Percentiles rank a stretch among this genome's conserved stretches.
These are phyloP conservation scores for Pinus tabuliformis DNA, from an alignment of 75 land plant genomes.

Conservation along the genomic window DNA sequence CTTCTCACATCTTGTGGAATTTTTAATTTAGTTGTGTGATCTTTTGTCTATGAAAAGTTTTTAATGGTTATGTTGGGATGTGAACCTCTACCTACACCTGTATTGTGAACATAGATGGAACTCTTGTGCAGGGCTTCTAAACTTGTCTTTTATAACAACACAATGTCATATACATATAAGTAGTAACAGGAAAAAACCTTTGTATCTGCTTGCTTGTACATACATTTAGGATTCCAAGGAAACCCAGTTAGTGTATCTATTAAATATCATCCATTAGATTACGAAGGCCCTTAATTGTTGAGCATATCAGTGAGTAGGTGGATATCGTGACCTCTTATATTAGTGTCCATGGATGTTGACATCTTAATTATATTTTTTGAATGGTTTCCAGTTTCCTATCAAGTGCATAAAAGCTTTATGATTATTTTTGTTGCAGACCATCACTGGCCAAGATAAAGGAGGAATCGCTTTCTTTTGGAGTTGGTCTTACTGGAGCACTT, in stretches of 20 bases:
- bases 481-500: conserved; percentile 99
- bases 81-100: too few species aligned
- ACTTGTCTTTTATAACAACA: too few species aligned
- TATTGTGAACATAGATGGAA: too few species aligned
- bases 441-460: conserved; percentile 41
- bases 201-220: background rate
- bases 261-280: background rate
- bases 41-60: too few species aligned
- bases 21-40: too few species aligned
- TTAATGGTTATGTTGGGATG: too few species aligned
- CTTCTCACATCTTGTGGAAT: too few species aligned
- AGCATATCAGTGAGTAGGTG: background rate
- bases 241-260: background rate
- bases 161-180: too few species aligned
- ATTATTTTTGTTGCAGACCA: conserved; percentile 34
- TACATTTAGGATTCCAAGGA: background rate
- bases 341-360: background rate
- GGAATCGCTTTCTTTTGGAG: conserved; percentile 81
- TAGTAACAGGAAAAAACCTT: background rate
- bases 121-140: too few species aligned
- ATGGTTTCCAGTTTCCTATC: background rate
- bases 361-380: background rate
- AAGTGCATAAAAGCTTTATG: background rate
- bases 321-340: background rate
- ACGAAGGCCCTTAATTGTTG: background rate